A percentile compares a stretch with the other conserved stretches of the same genome.
Evolutionary conservation across 2,329 filamentous ascomycete genomes (phyloP).

Genomic region (Cladobotryum protrusum): DNA sequence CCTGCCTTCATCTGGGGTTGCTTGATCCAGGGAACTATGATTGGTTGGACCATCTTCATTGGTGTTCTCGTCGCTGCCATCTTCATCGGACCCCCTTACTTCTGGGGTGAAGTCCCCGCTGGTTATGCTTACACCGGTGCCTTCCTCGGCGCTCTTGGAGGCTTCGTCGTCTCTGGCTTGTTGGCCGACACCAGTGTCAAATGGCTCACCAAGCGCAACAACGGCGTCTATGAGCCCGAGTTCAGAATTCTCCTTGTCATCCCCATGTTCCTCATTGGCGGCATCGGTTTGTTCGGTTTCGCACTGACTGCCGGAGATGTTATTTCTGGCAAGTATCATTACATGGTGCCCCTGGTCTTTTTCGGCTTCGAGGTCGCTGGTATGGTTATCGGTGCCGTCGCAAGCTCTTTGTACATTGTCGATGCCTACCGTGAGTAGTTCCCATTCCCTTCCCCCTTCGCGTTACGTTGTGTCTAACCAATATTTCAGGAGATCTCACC

Average conservation of each 20-base stretch:
- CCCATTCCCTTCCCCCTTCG: neutral
- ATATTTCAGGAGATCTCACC: constrained; percentile 59
- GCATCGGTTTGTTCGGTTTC: constrained; percentile 77
- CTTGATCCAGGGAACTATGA: constrained; percentile 81
- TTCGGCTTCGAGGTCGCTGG: constrained; percentile 79
- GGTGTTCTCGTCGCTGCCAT: constrained; percentile 76
- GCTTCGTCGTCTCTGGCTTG: constrained; percentile 68
- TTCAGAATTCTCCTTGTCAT: constrained; percentile 79
- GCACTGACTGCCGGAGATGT: constrained; percentile 64
- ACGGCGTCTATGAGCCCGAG: constrained; percentile 83
- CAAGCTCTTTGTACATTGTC: constrained; percentile 80
- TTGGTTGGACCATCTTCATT: constrained; percentile 94
- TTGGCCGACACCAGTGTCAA: constrained; percentile 68
- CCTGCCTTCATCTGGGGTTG: constrained; percentile 76
- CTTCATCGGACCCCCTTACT: constrained; percentile 74
- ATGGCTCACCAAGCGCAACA: constrained; percentile 65
- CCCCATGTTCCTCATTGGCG: constrained; percentile 72
- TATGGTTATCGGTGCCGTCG: constrained; percentile 88
- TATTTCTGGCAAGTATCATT: constrained; percentile 52
- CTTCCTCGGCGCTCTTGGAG: constrained; percentile 74
- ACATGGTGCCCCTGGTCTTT: constrained; percentile 71
- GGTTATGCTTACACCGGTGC: constrained; percentile 85
- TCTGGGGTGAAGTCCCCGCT: constrained; percentile 72
- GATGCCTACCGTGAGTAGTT: constrained; percentile 73
- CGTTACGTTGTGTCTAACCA: neutral